Base-by-base conservation (phyloP, 225 moss, liverwort and hornwort species). In the Climacium dendroides region DNA sequence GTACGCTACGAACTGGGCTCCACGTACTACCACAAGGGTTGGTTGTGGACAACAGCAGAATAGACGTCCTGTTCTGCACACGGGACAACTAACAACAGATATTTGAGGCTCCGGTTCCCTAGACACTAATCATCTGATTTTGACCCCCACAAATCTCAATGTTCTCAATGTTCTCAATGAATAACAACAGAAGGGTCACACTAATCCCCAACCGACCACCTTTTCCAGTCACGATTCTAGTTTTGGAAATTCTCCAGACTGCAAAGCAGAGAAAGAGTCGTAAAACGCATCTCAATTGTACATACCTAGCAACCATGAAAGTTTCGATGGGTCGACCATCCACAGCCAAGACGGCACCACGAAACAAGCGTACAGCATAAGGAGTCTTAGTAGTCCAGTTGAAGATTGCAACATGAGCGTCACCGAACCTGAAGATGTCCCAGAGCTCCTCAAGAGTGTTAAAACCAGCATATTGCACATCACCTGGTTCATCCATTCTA, bases 1-100 rank as follows among this genome's bases (percentile, higher is more conserved):
- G 82, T 85, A 85, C 84, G 29, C 17, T 37, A 70, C 75, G 74
- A 83, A 80, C 75, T 83, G 92, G 90, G 79, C 88, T 90, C 87
- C 91, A 91, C 75, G 76, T 66, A 80, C 81, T n/a, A 14, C 39
- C 60, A 43, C 60, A 74, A 59, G 83, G 76, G 59, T 81, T 52
- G 61, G 60, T 55, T 74, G 87, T 61, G 75, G 45, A 83, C 82
- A 53, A 67, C 39, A 60, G 69, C 43, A 69, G 11, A 72, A 43
- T 87, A 61, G 85, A 39, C 63, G 30, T 83, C 74, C 47, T 59
- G 15, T 32, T 37, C 61, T 74, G 74, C 83, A 74, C 50, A 45
- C 79, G 41, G 65, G 64, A 55, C 82, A 89, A 50, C 54, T 63
- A 16, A 63, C 43, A 39, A 78, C 37, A 78, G 78, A 88, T 50